These are phyloP conservation scores for Mycena citricolor DNA, from an alignment of 1,284 basidiomycete species.

Conservation along the genomic window DNA sequence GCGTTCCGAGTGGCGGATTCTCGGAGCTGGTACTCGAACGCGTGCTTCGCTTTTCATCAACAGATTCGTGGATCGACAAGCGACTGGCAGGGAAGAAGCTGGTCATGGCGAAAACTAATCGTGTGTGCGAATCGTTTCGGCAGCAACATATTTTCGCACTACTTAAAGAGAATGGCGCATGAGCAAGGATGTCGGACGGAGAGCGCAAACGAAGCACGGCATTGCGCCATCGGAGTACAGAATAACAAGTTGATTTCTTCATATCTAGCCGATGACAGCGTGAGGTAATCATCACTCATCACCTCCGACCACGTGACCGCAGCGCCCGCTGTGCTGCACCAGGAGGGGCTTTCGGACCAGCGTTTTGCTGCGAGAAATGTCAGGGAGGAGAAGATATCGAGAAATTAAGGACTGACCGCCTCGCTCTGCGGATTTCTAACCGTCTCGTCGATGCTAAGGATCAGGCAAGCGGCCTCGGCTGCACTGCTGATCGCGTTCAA, in stretches of 20 bases:
- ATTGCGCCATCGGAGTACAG: constrained; percentile 8
- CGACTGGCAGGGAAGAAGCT: constrained; percentile 22
- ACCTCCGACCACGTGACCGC: constrained; percentile 78
- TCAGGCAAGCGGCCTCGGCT: constrained; percentile 93
- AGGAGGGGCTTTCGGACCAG: constrained; percentile 83
- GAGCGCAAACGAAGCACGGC: no score
- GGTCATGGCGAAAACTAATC: no score
- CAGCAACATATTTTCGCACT: no score
- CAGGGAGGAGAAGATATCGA: constrained; percentile 17
- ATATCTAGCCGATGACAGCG: constrained; percentile 18
- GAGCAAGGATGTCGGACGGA: no score
- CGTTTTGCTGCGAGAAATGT: constrained; percentile 47
- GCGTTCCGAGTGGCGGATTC: constrained; percentile 32
- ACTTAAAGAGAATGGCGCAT: no score
- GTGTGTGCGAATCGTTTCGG: no score
- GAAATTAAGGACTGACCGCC: constrained; percentile 52
- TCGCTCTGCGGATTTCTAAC: constrained; percentile 92
- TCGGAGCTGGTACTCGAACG: constrained; percentile 24
- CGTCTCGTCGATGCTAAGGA: constrained; percentile 94
- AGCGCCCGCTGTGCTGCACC: constrained; percentile 82
- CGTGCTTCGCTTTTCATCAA: constrained; percentile 27
- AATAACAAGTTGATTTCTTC: constrained; percentile 8
- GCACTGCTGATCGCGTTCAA: constrained; percentile 94
- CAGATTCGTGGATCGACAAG: constrained; percentile 20
- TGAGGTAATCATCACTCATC: constrained; percentile 24